phyloP scores from a whole-genome alignment of 1,284 basidiomycete species.

The Ganoderma sp. region DNA sequence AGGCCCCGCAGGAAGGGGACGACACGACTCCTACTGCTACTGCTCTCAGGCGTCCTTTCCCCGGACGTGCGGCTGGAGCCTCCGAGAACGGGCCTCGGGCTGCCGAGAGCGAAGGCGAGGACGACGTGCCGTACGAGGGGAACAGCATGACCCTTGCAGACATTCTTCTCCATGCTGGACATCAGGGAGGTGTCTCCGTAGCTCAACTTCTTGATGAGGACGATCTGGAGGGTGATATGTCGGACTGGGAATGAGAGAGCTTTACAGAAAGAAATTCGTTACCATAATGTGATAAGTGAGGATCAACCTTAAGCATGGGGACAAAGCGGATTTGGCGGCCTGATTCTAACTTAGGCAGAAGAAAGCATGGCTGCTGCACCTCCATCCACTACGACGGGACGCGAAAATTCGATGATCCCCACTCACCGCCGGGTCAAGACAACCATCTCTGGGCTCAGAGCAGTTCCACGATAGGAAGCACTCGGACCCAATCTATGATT shows the following conservation, averaged over 20 bases:
- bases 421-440: not conserved
- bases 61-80: not conserved
- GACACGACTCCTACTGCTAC: slow-evolving; percentile 3
- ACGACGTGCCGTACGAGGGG: slow-evolving; percentile 33
- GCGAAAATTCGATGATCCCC: not conserved
- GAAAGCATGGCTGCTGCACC: not conserved
- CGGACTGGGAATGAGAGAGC: slow-evolving; percentile 31
- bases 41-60: not conserved
- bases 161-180: slow-evolving; percentile 35
- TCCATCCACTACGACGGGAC: not conserved
- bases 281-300: not conserved
- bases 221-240: slow-evolving; percentile 32
- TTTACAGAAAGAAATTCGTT: not conserved
- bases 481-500: not conserved
- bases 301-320: not conserved
- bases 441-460: not conserved
- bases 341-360: not conserved
- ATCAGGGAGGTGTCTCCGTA: slow-evolving; percentile 22
- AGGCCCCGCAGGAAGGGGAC: slow-evolving; percentile 18
- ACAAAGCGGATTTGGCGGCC: not conserved
- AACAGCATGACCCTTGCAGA: slow-evolving; percentile 37
- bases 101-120: not conserved
- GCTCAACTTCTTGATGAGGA: slow-evolving; percentile 30
- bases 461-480: not conserved
- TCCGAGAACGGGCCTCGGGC: slow-evolving; percentile 6